phyloP scores from a whole-genome alignment of 1,284 basidiomycete genomes.

The Fistulinella staudtii region DNA sequence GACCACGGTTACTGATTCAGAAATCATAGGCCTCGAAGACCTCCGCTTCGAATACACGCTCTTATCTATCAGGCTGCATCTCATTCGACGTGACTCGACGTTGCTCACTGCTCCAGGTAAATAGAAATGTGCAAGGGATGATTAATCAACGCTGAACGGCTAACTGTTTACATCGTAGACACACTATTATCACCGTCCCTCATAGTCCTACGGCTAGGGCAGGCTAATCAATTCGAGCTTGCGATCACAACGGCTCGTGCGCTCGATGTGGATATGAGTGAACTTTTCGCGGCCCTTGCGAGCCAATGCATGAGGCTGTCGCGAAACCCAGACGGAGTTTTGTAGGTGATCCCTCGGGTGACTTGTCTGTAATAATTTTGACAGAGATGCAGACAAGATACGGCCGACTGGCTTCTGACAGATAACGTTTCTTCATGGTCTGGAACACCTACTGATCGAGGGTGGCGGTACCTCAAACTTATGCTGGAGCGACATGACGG shows the following conservation, averaged over 20 bases:
- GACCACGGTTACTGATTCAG: constrained; percentile 60
- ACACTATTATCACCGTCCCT: constrained; percentile 64
- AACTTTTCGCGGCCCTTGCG: constrained; percentile 78
- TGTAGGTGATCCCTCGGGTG: constrained; percentile 41
- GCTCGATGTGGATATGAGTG: constrained; percentile 82
- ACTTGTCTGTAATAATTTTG: constrained; percentile 6
- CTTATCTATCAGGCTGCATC: constrained; percentile 74
- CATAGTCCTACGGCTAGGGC: constrained; percentile 78
- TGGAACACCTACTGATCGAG: constrained; percentile 76
- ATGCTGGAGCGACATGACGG: constrained; percentile 77
- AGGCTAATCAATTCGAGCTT: constrained; percentile 74
- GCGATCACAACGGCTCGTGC: constrained; percentile 78
- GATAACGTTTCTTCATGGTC: constrained; percentile 82
- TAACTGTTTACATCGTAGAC: constrained; percentile 41
- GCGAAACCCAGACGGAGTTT: constrained; percentile 49
- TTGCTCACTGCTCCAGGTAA: constrained; percentile 48
- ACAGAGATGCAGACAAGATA: constrained; percentile 50
- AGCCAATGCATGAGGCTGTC: constrained; percentile 76
- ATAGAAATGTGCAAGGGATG: constrained; percentile 26
- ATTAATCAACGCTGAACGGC: constrained; percentile 9
- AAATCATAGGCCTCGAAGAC: constrained; percentile 78
- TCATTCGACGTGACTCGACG: constrained; percentile 59
- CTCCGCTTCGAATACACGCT: constrained; percentile 84
- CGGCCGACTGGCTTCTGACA: constrained; percentile 76
- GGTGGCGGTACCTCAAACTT: constrained; percentile 84